A percentile compares a stretch with the other conserved stretches of the same genome.
phyloP scores from a whole-genome alignment of 2,329 filamentous ascomycete genomes.

The Hypoxylon sp. region DNA sequence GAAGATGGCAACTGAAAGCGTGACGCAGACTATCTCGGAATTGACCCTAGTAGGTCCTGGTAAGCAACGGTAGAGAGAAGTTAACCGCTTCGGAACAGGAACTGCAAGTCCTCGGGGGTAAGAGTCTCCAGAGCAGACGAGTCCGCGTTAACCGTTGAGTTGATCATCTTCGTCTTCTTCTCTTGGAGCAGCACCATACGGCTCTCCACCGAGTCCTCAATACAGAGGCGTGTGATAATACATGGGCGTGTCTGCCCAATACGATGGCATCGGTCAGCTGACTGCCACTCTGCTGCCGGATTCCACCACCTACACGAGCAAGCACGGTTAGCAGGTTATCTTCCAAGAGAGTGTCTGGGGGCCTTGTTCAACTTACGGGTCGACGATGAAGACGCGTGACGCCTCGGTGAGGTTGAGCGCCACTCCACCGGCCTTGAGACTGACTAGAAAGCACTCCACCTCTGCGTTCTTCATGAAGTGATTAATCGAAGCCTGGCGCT shows the following conservation, averaged over 20 bases:
- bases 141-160: conserved; percentile 95
- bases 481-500: conserved; percentile 92
- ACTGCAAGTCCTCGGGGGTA: conserved; percentile 92
- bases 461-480: conserved; percentile 96
- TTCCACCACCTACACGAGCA: conserved; percentile 86
- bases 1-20: background rate
- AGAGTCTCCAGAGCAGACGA: conserved; percentile 91
- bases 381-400: conserved; percentile 93
- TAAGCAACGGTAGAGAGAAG: background rate
- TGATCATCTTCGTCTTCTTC: conserved; percentile 99
- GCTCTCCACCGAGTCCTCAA: conserved; percentile 96
- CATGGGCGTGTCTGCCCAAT: conserved; percentile 96
- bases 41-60: background rate
- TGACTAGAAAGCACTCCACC: conserved; percentile 96
- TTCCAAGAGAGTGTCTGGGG: background rate
- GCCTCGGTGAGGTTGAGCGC: conserved; percentile 96
- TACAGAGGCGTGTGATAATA: conserved; percentile 92
- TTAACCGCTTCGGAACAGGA: conserved; percentile 83
- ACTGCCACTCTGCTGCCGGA: conserved; percentile 99
- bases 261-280: conserved; percentile 91
- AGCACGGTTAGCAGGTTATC: conserved; percentile 46
- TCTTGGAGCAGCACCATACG: conserved; percentile 96
- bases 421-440: conserved; percentile 94
- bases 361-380: conserved; percentile 76
- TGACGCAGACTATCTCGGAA: background rate